Evolutionary conservation across 208 protist genomes (phyloP), one percentile per base, ranked within the genome.

Genomic region (Entamoeba histolytica): DNA sequence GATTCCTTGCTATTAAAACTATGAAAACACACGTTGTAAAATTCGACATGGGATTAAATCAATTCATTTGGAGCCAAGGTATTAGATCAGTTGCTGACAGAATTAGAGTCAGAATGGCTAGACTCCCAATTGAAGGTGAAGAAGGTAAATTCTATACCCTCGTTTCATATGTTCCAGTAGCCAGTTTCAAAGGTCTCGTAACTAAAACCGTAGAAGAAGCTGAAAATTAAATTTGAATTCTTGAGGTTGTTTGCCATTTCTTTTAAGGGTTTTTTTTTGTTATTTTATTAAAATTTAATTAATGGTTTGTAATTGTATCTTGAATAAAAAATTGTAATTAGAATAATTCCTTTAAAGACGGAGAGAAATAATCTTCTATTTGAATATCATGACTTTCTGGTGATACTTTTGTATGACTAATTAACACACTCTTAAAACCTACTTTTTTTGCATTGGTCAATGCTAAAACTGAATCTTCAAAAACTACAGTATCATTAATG

Each of bases 111-210:
- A 92, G 91, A 92, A 73, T 92, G 55, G 55, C 91, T 1, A 73
- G 91, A 92, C 17, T 78, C 1, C 61, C 61, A 78, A 7, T 78
- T 35, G 61, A 78, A 35, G 61, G 61, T n/a, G 61, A 78, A 78
- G 61, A 78, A 78, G 61, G 61, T 44, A 92, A 92, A 92, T 92
- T 92, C 91, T 92, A 73, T 92, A 92, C 91, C n/a, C n/a, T 73
- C 28, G 91, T 92, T 8, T 73, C 91, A 31, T 92, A 92, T 19
- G 55, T 92, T 19, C 91, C 91, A 92, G 91, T 92, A 10, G 55
- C 50, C 5, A 39, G 28, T 73, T 92, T 92, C 91, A 92, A 92
- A 39, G 91, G 91, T 35, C n/a, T 92, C 28, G 7, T 73, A 8
- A 92, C 91, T 28, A 55, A 92, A 92, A 92, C 91, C 17, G 55